Conservation (phyloP, 2,329 filamentous ascomycete genomes). For the Knufia fluminis region DNA sequence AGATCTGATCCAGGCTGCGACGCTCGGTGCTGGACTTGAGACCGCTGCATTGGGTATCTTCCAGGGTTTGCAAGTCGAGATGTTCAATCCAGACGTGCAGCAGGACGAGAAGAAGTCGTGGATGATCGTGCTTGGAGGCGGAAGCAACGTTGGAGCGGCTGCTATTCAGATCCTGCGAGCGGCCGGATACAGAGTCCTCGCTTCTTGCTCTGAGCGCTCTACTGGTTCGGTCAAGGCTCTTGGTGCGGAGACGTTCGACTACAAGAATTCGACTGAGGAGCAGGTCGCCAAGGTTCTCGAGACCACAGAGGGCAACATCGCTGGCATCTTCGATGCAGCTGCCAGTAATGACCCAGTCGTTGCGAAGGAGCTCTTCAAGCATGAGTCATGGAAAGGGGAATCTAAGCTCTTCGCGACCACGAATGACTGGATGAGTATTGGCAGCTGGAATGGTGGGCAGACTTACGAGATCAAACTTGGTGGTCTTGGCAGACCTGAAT, state of each 20-base stretch:
- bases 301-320: conserved; percentile 24
- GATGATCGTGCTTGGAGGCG: conserved; percentile 28
- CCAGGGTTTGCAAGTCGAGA: conserved; percentile 19
- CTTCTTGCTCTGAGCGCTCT: conserved; percentile 26
- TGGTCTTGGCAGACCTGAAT: conserved; percentile 19
- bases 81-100: conserved; percentile 19
- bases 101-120: conserved; percentile 23
- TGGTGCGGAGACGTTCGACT: conserved; percentile 27
- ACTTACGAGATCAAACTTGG: conserved; percentile 17
- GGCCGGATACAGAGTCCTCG: conserved; percentile 27
- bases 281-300: conserved; percentile 24
- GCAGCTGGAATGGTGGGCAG: conserved; percentile 22
- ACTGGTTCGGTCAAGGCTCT: conserved; percentile 24
- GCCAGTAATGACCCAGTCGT: conserved; percentile 24
- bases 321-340: conserved; percentile 27
- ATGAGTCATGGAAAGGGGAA: conserved; percentile 11
- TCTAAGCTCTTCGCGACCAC: conserved; percentile 24
- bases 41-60: conserved; percentile 24
- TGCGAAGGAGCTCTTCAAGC: conserved; percentile 22
- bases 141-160: conserved; percentile 27
- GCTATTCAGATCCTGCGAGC: conserved; percentile 26
- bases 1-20: conserved; percentile 25
- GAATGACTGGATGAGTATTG: conserved; percentile 19
- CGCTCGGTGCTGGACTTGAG: conserved; percentile 24
- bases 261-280: conserved; percentile 24